These are phyloP conservation scores for Ophiostoma quercus DNA, from an alignment of 2,329 filamentous ascomycete species.

Conservation along the genomic window DNA sequence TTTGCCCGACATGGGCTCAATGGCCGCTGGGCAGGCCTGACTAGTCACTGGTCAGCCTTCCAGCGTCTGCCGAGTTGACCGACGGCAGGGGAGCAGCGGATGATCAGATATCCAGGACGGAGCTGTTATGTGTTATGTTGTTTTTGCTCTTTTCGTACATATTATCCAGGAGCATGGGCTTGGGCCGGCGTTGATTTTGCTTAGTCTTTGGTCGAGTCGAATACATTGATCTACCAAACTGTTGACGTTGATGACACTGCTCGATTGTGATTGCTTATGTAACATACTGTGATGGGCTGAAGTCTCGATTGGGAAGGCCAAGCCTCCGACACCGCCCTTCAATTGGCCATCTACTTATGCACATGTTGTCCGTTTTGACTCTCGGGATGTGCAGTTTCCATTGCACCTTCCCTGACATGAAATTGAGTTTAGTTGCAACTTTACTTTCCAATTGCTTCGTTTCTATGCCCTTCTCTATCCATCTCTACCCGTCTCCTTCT, in stretches of 20 bases:
- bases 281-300: neutral
- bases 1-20: neutral
- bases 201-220: constrained; percentile 21
- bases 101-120: neutral
- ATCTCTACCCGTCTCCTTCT: neutral
- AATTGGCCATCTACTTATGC: neutral
- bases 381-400: too few species aligned
- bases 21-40: neutral
- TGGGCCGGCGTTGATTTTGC: constrained; percentile 25
- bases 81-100: neutral
- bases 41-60: neutral
- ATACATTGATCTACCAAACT: constrained; percentile 20
- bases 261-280: neutral
- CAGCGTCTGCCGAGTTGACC: neutral
- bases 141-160: constrained; percentile 10
- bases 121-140: constrained; percentile 10
- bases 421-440: too few species aligned
- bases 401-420: too few species aligned
- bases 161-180: constrained; percentile 22
- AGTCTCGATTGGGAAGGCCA: neutral
- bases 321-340: neutral
- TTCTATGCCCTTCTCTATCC: neutral
- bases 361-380: too few species aligned
- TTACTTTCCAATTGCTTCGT: neutral
- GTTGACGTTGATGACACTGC: neutral